Percentiles rank a stretch among this genome's conserved stretches.
phyloP scores from a whole-genome alignment of 108 stramenopile species.

The Chaetoceros tenuissimus region DNA sequence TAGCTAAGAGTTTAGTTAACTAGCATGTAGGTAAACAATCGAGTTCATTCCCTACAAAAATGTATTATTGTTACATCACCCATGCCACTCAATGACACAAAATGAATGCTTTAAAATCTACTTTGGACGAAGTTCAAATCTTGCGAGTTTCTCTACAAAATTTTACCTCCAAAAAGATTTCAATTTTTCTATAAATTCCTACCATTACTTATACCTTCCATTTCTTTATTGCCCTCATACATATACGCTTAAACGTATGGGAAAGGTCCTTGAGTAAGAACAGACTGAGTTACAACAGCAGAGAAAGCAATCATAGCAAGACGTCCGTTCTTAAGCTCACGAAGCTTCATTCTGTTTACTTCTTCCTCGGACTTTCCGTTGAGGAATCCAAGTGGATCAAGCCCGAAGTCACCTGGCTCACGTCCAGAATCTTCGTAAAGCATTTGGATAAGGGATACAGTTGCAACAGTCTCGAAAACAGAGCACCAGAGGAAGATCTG shows the following conservation, averaged over 20 bases:
- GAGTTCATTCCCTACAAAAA: no score
- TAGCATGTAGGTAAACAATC: no score
- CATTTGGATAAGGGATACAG: conserved; percentile 77
- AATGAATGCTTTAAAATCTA: no score
- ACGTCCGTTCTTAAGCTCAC: conserved; percentile 87
- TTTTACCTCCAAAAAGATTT: no score
- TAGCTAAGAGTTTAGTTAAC: no score
- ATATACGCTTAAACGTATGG: conserved; percentile 54
- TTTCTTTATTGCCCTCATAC: no score
- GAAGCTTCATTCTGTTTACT: conserved; percentile 60
- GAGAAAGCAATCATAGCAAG: conserved; percentile 88
- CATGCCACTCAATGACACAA: no score
- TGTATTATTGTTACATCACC: no score
- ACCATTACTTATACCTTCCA: no score
- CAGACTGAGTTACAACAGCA: conserved; percentile 89
- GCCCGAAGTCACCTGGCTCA: conserved; percentile 88
- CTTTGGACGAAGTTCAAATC: no score
- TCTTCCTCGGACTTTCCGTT: conserved; percentile 58
- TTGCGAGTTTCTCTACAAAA: no score
- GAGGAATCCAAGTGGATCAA: conserved; percentile 69
- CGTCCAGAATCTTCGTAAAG: conserved; percentile 81
- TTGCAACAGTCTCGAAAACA: conserved; percentile 54
- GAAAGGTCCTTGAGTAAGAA: conserved; percentile 81
- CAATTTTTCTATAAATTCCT: no score
- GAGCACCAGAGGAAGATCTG: conserved; percentile 67